These are phyloP conservation scores for Monilinia aucupariae DNA, from an alignment of 2,329 filamentous ascomycete genomes.

Conservation along the genomic window DNA sequence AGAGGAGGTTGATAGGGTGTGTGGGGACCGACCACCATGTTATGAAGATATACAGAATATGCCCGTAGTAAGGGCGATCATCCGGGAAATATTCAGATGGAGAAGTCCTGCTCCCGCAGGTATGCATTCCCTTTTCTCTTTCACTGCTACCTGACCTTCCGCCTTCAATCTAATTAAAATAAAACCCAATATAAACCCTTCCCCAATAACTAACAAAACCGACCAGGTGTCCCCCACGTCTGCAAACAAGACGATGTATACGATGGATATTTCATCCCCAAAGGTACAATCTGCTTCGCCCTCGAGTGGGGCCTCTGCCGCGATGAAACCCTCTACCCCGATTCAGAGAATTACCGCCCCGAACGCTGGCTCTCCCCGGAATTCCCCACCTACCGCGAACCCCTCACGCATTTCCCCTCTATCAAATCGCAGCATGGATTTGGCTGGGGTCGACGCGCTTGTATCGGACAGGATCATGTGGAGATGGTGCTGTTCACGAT, in stretches of 20 bases:
- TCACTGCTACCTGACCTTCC: neutral
- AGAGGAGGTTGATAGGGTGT: slow-evolving; percentile 43
- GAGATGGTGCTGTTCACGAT: slow-evolving; percentile 28
- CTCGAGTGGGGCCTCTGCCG: slow-evolving; percentile 26
- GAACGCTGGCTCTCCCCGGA: slow-evolving; percentile 21
- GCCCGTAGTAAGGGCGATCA: slow-evolving; percentile 41
- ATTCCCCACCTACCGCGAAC: slow-evolving; percentile 37
- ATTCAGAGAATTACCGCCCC: slow-evolving; percentile 42
- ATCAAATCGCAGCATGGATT: slow-evolving; percentile 44
- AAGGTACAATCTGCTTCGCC: slow-evolving; percentile 37
- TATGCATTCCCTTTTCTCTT: slow-evolving; percentile 29
- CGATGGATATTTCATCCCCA: slow-evolving; percentile 31
- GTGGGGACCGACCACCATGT: slow-evolving; percentile 44
- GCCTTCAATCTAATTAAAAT: slow-evolving; percentile 30
- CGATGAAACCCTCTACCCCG: slow-evolving; percentile 37
- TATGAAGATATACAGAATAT: slow-evolving; percentile 43
- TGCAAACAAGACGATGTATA: slow-evolving; percentile 51
- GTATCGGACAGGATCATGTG: slow-evolving; percentile 46
- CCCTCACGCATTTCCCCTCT: slow-evolving; percentile 36
- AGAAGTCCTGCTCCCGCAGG: slow-evolving; percentile 20
- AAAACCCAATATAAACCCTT: slow-evolving; percentile 19
- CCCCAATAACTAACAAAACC: slow-evolving; percentile 29
- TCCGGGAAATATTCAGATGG: slow-evolving; percentile 39
- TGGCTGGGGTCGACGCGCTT: slow-evolving; percentile 49
- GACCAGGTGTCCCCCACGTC: slow-evolving; percentile 49